Percentiles rank a stretch among this genome's conserved stretches.
These are phyloP conservation scores for Fusarium tanahbumbuense DNA, from an alignment of 2,329 filamentous ascomycete species.

Conservation along the genomic window DNA sequence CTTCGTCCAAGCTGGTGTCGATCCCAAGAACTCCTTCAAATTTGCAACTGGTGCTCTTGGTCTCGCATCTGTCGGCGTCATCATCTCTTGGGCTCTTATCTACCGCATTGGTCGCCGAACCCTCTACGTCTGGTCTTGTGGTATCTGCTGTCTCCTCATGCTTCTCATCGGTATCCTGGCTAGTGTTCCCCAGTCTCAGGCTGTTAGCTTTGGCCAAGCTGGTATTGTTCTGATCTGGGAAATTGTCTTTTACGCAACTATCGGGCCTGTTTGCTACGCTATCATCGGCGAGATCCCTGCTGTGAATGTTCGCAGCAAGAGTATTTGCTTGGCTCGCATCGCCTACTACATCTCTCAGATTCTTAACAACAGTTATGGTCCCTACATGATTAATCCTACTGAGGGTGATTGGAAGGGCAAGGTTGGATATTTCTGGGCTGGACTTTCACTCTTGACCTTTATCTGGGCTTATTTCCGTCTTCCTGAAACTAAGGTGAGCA, in stretches of 20 bases:
- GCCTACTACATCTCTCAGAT: constrained; percentile 47
- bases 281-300: constrained; percentile 57
- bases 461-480: constrained; percentile 52
- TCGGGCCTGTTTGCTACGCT: constrained; percentile 58
- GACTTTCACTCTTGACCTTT: constrained; percentile 42
- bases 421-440: constrained; percentile 50
- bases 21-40: constrained; percentile 53
- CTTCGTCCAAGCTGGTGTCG: constrained; percentile 58
- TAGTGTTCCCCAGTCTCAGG: constrained; percentile 37
- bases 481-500: constrained; percentile 46
- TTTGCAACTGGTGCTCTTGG: constrained; percentile 55
- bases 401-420: constrained; percentile 53
- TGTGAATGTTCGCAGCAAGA: constrained; percentile 56
- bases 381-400: constrained; percentile 50
- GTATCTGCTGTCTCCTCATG: constrained; percentile 56
- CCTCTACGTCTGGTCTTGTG: constrained; percentile 55
- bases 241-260: constrained; percentile 56
- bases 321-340: constrained; percentile 55
- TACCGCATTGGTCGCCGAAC: constrained; percentile 55
- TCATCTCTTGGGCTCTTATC: constrained; percentile 55
- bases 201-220: constrained; percentile 52
- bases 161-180: constrained; percentile 52
- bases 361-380: constrained; percentile 47
- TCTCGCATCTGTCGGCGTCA: constrained; percentile 57
- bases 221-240: constrained; percentile 58